Evolutionary conservation across 2,329 filamentous ascomycete species (phyloP).

Genomic region (Pseudogymnoascus verrucosus): DNA sequence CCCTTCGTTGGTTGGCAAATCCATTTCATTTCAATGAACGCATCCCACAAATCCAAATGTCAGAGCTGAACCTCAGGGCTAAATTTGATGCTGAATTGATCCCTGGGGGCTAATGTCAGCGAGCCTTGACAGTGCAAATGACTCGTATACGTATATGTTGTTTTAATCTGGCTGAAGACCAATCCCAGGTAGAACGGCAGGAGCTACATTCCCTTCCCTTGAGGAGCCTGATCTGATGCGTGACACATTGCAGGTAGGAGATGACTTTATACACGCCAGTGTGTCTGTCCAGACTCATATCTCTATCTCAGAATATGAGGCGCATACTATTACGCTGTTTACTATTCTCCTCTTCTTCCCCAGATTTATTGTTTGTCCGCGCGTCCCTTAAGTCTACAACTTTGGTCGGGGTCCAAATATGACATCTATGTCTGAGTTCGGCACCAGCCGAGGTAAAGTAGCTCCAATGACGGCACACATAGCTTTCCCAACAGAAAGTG

Average conservation of each 20-base stretch:
- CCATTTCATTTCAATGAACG: neutral
- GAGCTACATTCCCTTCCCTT: neutral
- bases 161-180: neutral
- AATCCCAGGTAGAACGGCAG: neutral
- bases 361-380: neutral
- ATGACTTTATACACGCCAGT: neutral
- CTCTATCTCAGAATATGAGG: neutral
- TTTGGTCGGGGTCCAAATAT: neutral
- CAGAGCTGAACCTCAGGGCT: neutral
- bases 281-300: neutral
- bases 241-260: neutral
- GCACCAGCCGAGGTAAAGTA: neutral
- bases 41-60: neutral
- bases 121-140: neutral
- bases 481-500: neutral
- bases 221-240: neutral
- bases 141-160: neutral
- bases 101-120: neutral
- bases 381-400: neutral
- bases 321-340: neutral
- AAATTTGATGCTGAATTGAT: neutral
- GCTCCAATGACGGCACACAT: neutral
- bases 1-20: neutral
- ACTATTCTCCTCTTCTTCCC: neutral
- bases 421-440: neutral